Base-by-base conservation (phyloP, 106 monocot species). In the Narthecium ossifragum region DNA sequence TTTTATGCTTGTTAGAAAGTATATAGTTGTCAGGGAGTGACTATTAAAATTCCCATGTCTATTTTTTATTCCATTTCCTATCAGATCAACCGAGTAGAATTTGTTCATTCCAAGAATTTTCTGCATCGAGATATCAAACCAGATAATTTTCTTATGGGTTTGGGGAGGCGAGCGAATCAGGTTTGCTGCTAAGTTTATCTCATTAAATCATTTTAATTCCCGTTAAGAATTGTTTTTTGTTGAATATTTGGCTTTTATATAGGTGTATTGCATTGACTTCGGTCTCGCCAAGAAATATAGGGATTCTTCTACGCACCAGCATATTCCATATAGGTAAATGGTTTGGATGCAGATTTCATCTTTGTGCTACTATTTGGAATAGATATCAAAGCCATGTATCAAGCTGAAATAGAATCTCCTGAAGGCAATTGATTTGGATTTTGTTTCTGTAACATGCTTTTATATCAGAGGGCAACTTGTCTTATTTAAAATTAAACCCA, bases 131-230 rank as follows among this genome's bases (percentile, higher is more conserved):
- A 74, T 55, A 66, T 74, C 7, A 74, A 74, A 37, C 74, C 74
- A 43, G 67, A 74, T 49, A 74, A 74, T 66, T 74, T 74, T 74
- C 74, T 74, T 8, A 61, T 74, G 74, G 74, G 67, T 9, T 37
- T 74, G 31, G 74, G 74, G 49, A 67, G 67, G 25, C 60, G 67
- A 53, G 74, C 74, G 21, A 67, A 67, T 61, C 74, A 74, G 74
- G 74, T 67, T 0, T 27, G 37, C 11, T 28, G 20, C 6, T 41
- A 18, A 36, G 3, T 48, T 54, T 38, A 51, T 37, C 26, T 40
- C 12, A 23, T 25, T 8, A 15, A 12, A 4, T 8, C 21, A 32
- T 48, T 49, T 32, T 63, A 7, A 11, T 5, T 32, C 11, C 63
- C 28, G 24, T 51, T 37, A 17, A 51, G 33, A 17, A 15, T 20